phyloP scores from a whole-genome alignment of 495 filamentous ascomycete genomes.

The Articulospora tetracladia region DNA sequence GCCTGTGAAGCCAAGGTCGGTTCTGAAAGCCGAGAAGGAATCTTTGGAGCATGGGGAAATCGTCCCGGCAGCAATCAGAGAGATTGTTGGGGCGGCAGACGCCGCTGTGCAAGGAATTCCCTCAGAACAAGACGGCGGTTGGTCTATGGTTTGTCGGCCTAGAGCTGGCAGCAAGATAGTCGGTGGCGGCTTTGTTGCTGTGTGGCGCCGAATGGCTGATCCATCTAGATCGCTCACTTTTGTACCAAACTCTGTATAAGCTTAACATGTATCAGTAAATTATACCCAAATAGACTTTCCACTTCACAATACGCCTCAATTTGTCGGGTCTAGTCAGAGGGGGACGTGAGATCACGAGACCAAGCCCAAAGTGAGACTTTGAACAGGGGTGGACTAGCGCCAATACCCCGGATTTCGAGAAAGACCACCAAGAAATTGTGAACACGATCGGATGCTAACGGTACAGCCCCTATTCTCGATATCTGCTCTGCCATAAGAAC shows the following conservation, averaged over 20 bases:
- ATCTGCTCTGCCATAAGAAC: not conserved
- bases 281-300: not conserved
- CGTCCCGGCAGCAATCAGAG: not conserved
- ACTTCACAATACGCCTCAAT: not conserved
- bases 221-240: not conserved
- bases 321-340: not conserved
- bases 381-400: not conserved
- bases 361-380: not conserved
- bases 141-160: conserved; percentile 63
- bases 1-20: conserved; percentile 39
- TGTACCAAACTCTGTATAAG: not conserved
- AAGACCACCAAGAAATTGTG: not conserved
- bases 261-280: not conserved
- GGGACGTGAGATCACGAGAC: not conserved
- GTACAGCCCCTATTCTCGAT: not conserved
- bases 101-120: not conserved
- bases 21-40: conserved; percentile 11
- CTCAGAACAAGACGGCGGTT: conserved; percentile 26
- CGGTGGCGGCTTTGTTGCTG: conserved; percentile 68
- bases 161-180: conserved; percentile 58
- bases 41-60: not conserved
- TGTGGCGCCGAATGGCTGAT: conserved; percentile 51
- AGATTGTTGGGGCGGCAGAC: not conserved
- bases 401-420: conserved; percentile 1
- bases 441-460: not conserved